Percentiles rank a stretch among this genome's conserved stretches.
Evolutionary conservation across 106 monocot species (phyloP).

Genomic region (Hemerocallis citrina): DNA sequence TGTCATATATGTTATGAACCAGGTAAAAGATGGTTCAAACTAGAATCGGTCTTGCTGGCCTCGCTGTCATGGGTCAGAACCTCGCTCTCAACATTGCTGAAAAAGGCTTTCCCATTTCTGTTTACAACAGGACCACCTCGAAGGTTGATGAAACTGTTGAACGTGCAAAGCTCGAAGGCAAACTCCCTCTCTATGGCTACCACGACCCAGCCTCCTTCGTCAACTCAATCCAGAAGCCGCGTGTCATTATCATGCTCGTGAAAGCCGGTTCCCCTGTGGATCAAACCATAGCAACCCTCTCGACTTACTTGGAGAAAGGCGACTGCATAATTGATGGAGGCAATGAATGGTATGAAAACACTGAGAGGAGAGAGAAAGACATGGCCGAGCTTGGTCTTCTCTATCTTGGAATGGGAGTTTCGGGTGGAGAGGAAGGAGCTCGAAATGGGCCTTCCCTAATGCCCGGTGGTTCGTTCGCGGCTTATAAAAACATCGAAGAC

Average conservation of each 20-base stretch:
- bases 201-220: constrained; percentile 38
- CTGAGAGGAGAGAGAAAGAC: constrained; percentile 46
- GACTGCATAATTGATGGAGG: constrained; percentile 55
- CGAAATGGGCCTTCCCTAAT: constrained; percentile 43
- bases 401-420: constrained; percentile 55
- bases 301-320: constrained; percentile 34
- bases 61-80: constrained; percentile 59
- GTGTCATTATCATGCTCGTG: constrained; percentile 45
- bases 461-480: constrained; percentile 51
- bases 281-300: constrained; percentile 43
- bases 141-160: constrained; percentile 49
- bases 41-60: constrained; percentile 50
- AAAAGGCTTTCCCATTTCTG: constrained; percentile 51
- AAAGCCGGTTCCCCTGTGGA: constrained; percentile 55
- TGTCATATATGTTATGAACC: no score
- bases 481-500: constrained; percentile 42
- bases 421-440: constrained; percentile 55
- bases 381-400: constrained; percentile 44
- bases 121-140: constrained; percentile 49
- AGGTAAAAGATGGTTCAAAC: constrained; percentile 37
- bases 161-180: constrained; percentile 39
- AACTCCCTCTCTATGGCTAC: constrained; percentile 43
- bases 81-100: constrained; percentile 53
- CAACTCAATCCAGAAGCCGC: constrained; percentile 44
- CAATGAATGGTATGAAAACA: constrained; percentile 60